Base-by-base conservation (phyloP, 78 protist species). In the Isochrysis galbana region DNA sequence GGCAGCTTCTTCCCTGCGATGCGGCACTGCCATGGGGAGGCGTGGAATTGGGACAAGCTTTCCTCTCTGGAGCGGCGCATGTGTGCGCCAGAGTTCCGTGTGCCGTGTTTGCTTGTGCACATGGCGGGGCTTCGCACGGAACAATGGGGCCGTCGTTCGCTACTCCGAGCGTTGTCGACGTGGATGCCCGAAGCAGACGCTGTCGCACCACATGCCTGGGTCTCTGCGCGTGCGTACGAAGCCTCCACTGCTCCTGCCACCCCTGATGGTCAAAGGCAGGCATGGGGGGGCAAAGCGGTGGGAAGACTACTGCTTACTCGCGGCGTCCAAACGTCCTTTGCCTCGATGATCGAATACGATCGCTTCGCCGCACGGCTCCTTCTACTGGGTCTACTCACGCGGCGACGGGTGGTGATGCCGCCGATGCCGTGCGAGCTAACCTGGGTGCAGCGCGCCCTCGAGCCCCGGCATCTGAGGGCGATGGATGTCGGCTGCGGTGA, bases 61-160 rank as follows among this genome's bases (percentile, higher is more conserved):
- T 32, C 39, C 41, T 1, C 2, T 3, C 34, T 34, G 1, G 80
- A 70, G 80, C 34, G 41, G 39, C 80, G 80, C 19, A 4, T 70
- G 41, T 70, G 80, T 41, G 41, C 41, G 80, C 80, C 80, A 2
- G 41, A 70, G 80, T 2, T 34, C 80, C 80, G 80, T 21, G 80
- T 70, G 34, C 80, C 80, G 44, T 2, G 29, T 21, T 1, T 70
- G 41, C 11, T 34, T 1, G 80, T 70, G 44, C 80, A 70, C 41
- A 70, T 70, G 80, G 80, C 80, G 29, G 80, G 80, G 29, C 80
- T 70, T 34, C 80, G 80, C 29, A 34, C 29, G 41, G 80, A 70
- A 41, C 19, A 4, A 19, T 70, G 80, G 80, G 80, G 80, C 14
- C 34, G 80, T 5, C 80, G 80, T 2, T 34, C 19, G 11, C 34